These are phyloP conservation scores for Candida krabiensis DNA, from an alignment of 805 yeast species.

Conservation along the genomic window DNA sequence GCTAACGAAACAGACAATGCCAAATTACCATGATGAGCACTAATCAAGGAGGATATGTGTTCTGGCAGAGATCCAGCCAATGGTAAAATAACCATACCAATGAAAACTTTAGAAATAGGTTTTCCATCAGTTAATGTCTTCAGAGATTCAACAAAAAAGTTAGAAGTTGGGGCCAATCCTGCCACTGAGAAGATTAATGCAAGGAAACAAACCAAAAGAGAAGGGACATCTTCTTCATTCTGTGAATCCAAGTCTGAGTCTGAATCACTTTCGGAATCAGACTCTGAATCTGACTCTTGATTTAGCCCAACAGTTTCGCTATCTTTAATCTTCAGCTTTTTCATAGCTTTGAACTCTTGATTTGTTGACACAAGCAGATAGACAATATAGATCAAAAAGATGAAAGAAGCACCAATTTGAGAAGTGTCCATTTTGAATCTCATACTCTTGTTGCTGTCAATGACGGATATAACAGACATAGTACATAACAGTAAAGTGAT, in stretches of 20 bases:
- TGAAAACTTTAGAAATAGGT: slow-evolving; percentile 17
- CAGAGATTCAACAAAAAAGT: slow-evolving; percentile 15
- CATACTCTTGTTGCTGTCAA: slow-evolving; percentile 10
- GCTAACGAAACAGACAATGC: slow-evolving; percentile 17
- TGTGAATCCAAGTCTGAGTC: slow-evolving; percentile 11
- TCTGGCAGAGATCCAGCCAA: slow-evolving; percentile 18
- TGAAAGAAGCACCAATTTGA: slow-evolving; percentile 16
- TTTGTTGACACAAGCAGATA: slow-evolving; percentile 15
- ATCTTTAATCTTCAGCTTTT: slow-evolving; percentile 9
- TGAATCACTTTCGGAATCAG: slow-evolving; percentile 7
- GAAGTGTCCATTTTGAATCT: slow-evolving; percentile 16
- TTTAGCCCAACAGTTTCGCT: slow-evolving; percentile 1
- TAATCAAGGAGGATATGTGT: slow-evolving; percentile 15
- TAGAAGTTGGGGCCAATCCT: slow-evolving; percentile 17
- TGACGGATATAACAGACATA: slow-evolving; percentile 17
- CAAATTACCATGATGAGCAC: slow-evolving; percentile 17
- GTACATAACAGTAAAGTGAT: slow-evolving; percentile 7
- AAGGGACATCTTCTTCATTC: slow-evolving; percentile 7
- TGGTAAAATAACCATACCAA: slow-evolving; percentile 17
- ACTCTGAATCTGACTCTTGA: slow-evolving; percentile 4
- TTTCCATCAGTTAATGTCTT: slow-evolving; percentile 16
- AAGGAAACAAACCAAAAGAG: slow-evolving; percentile 13
- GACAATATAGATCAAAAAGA: slow-evolving; percentile 11
- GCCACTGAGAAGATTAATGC: slow-evolving; percentile 13
- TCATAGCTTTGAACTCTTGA: slow-evolving; percentile 16